Base-by-base conservation (phyloP, 805 yeast genomes). In the Metschnikowia arizonensis region DNA sequence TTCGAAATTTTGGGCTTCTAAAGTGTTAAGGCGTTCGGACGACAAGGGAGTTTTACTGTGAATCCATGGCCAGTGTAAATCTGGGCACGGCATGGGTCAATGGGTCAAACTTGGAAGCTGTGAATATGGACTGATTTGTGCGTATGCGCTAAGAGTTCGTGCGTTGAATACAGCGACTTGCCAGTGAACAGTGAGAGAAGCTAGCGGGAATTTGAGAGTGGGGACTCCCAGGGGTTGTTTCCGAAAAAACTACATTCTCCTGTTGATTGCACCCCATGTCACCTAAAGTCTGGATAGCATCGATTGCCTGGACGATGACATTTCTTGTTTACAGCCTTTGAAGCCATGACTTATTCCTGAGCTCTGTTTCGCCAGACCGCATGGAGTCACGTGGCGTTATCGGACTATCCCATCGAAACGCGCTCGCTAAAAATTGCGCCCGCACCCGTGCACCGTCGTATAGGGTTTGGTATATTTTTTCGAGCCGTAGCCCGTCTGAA, bases 371-470 rank as follows among this genome's bases (percentile, higher is more conserved):
- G 48, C 41, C 31, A 28, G 25, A 15, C 17, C 37, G 26, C 28
- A n/a, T 26, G 14, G 23, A 17, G 30, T 33, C 42, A 33, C 42
- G 42, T 44, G 47, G 23, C 7, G 26, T n/a, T 17, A 37, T 37
- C 33, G 33, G 12, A 18, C 40, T 33, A 37, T 37, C 33, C 15
- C 38, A 34, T 23, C 38, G 40, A 28, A 17, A 28, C 40, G 33
- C 40, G 40, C 40, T 19, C 40, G 40, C 40, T 25, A 26, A 37
- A 32, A 36, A 26, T 33, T 33, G 40, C 40, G 33, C 40, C 26
- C 23, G 30, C 45, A 47, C 48, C 55, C 55, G 55, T 51, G 44
- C 55, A 49, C 55, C 54, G 24, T 51, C 55, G 55, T 51, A 51
- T 51, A 51, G 44, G 26, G n/a, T 10, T 12, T 24, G 8, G 38